phyloP scores from a whole-genome alignment of 306 rosid genomes.

The Begonia fuchsioides region DNA sequence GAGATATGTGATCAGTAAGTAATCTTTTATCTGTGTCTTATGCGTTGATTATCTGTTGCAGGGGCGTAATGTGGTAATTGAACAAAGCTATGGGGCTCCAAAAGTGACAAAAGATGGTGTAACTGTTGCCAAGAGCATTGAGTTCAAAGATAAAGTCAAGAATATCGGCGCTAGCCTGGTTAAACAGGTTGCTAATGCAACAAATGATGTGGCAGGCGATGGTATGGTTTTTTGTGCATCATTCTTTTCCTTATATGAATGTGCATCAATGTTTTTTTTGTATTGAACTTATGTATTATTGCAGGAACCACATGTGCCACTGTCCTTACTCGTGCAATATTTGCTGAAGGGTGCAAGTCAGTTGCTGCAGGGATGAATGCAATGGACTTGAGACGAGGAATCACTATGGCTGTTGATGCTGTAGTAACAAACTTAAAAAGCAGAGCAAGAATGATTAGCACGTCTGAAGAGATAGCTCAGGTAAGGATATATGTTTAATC shows the following conservation, averaged over 20 bases:
- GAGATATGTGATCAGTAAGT: not conserved
- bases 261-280: not conserved
- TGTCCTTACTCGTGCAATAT: constrained; percentile 75
- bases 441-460: constrained; percentile 88
- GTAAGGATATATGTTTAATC: constrained; percentile 16
- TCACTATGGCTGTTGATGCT: constrained; percentile 74
- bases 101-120: constrained; percentile 96
- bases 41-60: constrained; percentile 12
- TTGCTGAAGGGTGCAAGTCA: constrained; percentile 89
- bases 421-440: constrained; percentile 86
- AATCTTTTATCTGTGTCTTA: not conserved
- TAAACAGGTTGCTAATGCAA: constrained; percentile 96
- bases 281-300: constrained; percentile 2
- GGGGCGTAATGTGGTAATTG: constrained; percentile 90
- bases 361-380: constrained; percentile 99
- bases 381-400: constrained; percentile 91
- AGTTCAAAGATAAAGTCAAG: constrained; percentile 73
- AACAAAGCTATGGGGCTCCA: constrained; percentile 88
- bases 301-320: constrained; percentile 96
- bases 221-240: constrained; percentile 30
- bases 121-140: constrained; percentile 87
- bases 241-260: not conserved
- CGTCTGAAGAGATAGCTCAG: constrained; percentile 96
- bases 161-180: constrained; percentile 93
- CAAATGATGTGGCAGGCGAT: constrained; percentile 87